Evolutionary conservation across 768 basidiomycete genomes (phyloP).

Genomic region (Dendrothele bispora): DNA sequence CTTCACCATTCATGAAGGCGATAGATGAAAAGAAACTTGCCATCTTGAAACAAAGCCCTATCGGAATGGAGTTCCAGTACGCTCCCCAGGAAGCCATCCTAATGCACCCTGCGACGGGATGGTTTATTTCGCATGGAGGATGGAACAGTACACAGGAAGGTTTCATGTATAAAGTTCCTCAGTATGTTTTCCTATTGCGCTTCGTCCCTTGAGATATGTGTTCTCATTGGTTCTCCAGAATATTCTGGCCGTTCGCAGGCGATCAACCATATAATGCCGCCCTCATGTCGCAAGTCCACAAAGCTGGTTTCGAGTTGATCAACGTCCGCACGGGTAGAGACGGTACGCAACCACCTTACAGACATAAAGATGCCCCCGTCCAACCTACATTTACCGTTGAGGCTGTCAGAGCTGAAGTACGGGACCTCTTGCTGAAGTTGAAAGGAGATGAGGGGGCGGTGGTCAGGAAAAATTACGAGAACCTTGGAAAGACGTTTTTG

Average conservation of each 20-base stretch:
- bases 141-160: slow-evolving; percentile 9
- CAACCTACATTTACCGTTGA: not conserved
- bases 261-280: slow-evolving; percentile 7
- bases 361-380: not conserved
- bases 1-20: not conserved
- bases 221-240: not conserved
- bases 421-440: not conserved
- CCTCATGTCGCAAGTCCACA: not conserved
- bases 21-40: slow-evolving; percentile 1
- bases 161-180: slow-evolving; percentile 1
- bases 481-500: not conserved
- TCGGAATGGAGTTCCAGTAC: slow-evolving; percentile 4
- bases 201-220: not conserved
- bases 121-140: slow-evolving; percentile 8
- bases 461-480: slow-evolving; percentile 2
- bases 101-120: slow-evolving; percentile 4
- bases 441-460: slow-evolving; percentile 1
- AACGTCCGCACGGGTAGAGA: slow-evolving; percentile 1
- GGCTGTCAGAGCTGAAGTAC: slow-evolving; percentile 1
- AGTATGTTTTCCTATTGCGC: not conserved
- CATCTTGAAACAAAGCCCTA: slow-evolving; percentile 3
- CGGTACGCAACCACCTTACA: not conserved
- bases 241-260: slow-evolving; percentile 2
- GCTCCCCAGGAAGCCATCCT: slow-evolving; percentile 5
- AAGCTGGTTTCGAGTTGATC: slow-evolving; percentile 7